Evolutionary conservation across 1,139 yeast species (phyloP).

Genomic region (Kodamaea plutei): DNA sequence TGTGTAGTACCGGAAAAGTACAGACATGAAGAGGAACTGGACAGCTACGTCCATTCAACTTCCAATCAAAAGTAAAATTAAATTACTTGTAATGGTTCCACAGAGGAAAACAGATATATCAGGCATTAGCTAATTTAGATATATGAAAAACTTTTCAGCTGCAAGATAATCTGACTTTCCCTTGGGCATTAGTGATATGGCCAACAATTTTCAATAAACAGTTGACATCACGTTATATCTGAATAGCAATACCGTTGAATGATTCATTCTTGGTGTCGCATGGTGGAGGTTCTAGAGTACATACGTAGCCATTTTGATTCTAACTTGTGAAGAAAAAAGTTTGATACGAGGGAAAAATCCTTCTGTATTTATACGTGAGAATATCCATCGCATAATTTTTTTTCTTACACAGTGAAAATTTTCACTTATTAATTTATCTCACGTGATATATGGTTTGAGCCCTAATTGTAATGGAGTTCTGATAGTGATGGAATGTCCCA

Average conservation of each 20-base stretch:
- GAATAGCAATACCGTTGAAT: slow-evolving; percentile 2
- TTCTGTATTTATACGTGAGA: slow-evolving; percentile 5
- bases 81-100: slow-evolving; percentile 15
- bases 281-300: slow-evolving; percentile 11
- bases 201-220: slow-evolving; percentile 2
- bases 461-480: slow-evolving; percentile 1
- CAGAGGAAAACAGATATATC: slow-evolving; percentile 51
- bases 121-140: slow-evolving; percentile 42
- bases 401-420: too few species aligned
- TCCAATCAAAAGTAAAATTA: slow-evolving; percentile 19
- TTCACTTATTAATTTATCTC: slow-evolving; percentile 7
- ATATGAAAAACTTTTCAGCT: slow-evolving; percentile 25
- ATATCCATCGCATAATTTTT: slow-evolving; percentile 1
- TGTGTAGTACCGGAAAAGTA: slow-evolving; percentile 27
- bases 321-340: slow-evolving; percentile 7
- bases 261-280: background rate
- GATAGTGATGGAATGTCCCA: too few species aligned
- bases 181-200: slow-evolving; percentile 24
- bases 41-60: slow-evolving; percentile 43
- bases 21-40: slow-evolving; percentile 36
- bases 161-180: slow-evolving; percentile 48
- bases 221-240: slow-evolving; percentile 1
- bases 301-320: slow-evolving; percentile 19
- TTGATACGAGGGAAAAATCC: slow-evolving; percentile 1
- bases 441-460: slow-evolving; percentile 13